Evolutionary conservation across 257 asterid species (phyloP).

Genomic region (Jacaranda copaia): DNA sequence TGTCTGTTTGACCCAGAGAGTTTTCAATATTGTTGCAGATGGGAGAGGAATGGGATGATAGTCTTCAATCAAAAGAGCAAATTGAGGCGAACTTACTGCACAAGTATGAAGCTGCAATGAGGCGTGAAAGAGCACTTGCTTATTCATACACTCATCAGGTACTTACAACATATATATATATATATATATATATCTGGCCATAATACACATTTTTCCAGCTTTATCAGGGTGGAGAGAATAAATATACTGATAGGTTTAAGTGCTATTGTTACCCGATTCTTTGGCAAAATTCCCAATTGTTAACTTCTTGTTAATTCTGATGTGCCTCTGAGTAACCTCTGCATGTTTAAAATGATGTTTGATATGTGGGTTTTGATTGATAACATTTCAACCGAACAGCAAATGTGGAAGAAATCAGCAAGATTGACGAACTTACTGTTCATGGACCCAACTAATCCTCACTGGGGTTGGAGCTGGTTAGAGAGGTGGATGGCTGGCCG

Average conservation of each 20-base stretch:
- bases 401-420: constrained; percentile 86
- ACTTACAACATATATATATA: constrained; percentile 21
- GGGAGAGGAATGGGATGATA: constrained; percentile 94
- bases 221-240: background rate
- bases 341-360: background rate
- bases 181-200: background rate
- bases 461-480: constrained; percentile 99
- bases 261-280: too few relatives aligned
- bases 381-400: constrained; percentile 55
- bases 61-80: constrained; percentile 82
- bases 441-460: constrained; percentile 97
- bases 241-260: background rate
- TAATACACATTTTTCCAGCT: background rate
- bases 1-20: constrained; percentile 27
- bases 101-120: constrained; percentile 85
- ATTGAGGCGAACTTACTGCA: constrained; percentile 78
- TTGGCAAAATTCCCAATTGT: background rate
- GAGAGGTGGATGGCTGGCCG: constrained; percentile 91
- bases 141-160: constrained; percentile 98
- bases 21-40: constrained; percentile 54
- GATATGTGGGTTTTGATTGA: background rate
- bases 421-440: constrained; percentile 75
- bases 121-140: constrained; percentile 96
- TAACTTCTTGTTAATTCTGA: background rate
- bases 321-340: background rate